Evolutionary conservation across 192 early-diverging fungal genomes (phyloP), one percentile per base, ranked within the genome.

Genomic region (Entomortierella chlamydospora): DNA sequence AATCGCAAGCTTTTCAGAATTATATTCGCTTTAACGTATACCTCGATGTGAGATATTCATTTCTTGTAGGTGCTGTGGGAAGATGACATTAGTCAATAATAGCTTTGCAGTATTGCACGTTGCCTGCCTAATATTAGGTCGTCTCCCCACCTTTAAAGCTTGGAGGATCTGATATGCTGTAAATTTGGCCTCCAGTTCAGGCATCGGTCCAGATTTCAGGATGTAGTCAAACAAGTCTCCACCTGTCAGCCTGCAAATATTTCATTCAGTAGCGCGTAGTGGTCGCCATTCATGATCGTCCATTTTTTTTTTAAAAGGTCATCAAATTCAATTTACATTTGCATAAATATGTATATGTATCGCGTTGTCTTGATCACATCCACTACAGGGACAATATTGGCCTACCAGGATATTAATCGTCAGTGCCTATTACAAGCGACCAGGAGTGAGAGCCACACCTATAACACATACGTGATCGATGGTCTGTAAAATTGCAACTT

Each of bases 201-300:
- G 83, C 72, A 95, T 84, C 31, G 87, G 85, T 15, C 92, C 93
- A 12, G 85, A 73, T 10, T 78, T 84, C 42, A 87, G 81, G 42
- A 97, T 90, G 43, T 91, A 90, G 69, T 97, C 96, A 70, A 96
- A 97, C 59, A 97, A 82, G 72, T 97, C 95, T 37, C 95, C 95
- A 39, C 95, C 95, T 13, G 87, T 82, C 39, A 96, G 81, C 61
- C 90, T 91, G 53, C 28, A 23, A 8, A 55, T n/a, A 61, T 13
- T 13, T 41, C 56, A 10, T 55, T 3, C 26, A 57, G 26, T 58
- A 39, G 33, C 15, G 49, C 25, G 26, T 6, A 1, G 15, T 42
- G 17, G 2, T 8, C 22, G 12, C 22, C 28, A 37, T 6, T 34
- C 22, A 22, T 58, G 11, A 17, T 57, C 29, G 30, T 4, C 18